Conservation (phyloP, 495 filamentous ascomycete species). For the Hyaloscypha hepaticicola region DNA sequence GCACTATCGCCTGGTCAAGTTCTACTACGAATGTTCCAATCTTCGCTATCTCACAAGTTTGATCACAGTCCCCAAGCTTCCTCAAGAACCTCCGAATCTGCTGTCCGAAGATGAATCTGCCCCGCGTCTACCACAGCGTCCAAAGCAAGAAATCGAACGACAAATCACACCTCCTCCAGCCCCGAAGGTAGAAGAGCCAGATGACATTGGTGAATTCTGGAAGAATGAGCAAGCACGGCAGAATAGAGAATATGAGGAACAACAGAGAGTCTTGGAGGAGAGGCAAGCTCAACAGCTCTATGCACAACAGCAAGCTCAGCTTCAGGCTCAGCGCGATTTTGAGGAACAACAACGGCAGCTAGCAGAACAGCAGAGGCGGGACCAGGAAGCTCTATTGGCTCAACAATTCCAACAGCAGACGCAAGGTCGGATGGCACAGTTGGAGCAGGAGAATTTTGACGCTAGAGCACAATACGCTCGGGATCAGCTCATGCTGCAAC, state of each 20-base stretch:
- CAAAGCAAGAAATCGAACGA: slow-evolving; percentile 66
- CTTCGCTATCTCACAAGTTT: slow-evolving; percentile 92
- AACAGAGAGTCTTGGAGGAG: slow-evolving; percentile 82
- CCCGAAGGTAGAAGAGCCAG: slow-evolving; percentile 72
- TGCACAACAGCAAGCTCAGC: slow-evolving; percentile 71
- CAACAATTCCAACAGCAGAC: slow-evolving; percentile 91
- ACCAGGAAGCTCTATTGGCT: slow-evolving; percentile 82
- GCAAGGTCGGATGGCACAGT: slow-evolving; percentile 86
- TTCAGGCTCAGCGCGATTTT: slow-evolving; percentile 86
- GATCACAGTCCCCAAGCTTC: slow-evolving; percentile 93
- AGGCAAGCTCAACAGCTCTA: slow-evolving; percentile 67
- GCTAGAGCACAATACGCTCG: slow-evolving; percentile 92
- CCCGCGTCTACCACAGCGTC: slow-evolving; percentile 80
- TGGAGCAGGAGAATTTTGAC: slow-evolving; percentile 92
- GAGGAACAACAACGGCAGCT: slow-evolving; percentile 91
- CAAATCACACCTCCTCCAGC: slow-evolving; percentile 64
- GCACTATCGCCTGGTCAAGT: slow-evolving; percentile 92
- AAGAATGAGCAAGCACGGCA: slow-evolving; percentile 86
- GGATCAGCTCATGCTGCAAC: slow-evolving; percentile 94
- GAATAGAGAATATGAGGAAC: slow-evolving; percentile 90
- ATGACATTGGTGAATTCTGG: slow-evolving; percentile 97
- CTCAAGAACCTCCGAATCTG: slow-evolving; percentile 88
- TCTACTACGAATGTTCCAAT: slow-evolving; percentile 99
- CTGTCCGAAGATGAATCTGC: slow-evolving; percentile 79
- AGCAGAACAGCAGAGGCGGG: slow-evolving; percentile 83